Percentiles rank a stretch among this genome's conserved stretches.
These are phyloP conservation scores for Epichloe typhina DNA, from an alignment of 2,329 filamentous ascomycete species.

Conservation along the genomic window DNA sequence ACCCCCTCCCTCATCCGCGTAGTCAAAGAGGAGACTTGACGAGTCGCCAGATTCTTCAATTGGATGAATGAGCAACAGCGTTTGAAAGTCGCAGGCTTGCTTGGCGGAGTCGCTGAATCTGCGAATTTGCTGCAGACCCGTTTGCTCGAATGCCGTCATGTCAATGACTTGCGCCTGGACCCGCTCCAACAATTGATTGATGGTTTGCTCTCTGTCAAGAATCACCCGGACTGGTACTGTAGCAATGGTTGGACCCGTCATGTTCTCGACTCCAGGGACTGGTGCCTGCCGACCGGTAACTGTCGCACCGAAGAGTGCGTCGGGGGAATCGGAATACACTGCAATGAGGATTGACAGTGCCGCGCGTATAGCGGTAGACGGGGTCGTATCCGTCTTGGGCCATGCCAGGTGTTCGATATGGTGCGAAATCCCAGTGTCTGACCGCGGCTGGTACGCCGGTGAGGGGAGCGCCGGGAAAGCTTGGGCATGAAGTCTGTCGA, in stretches of 20 bases:
- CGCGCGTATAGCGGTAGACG: constrained; percentile 10
- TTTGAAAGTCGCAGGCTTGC: constrained; percentile 3
- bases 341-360: constrained; percentile 20
- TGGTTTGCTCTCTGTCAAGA: constrained; percentile 15
- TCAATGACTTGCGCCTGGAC: constrained; percentile 8
- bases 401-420: not conserved
- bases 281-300: constrained; percentile 13
- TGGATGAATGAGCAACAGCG: constrained; percentile 10
- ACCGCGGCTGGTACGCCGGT: not conserved
- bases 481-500: not conserved
- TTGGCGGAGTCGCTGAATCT: not conserved
- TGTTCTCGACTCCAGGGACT: constrained; percentile 12
- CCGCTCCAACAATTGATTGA: constrained; percentile 27
- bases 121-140: constrained; percentile 1
- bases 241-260: constrained; percentile 16
- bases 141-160: constrained; percentile 3
- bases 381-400: constrained; percentile 12
- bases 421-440: constrained; percentile 24
- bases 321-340: constrained; percentile 19
- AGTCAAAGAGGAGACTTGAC: not conserved
- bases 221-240: constrained; percentile 14
- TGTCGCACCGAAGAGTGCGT: constrained; percentile 16
- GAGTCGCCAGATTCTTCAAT: not conserved
- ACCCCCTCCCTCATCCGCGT: not conserved
- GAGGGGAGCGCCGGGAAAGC: constrained; percentile 1